Evolutionary conservation across 192 early-diverging fungal genomes (phyloP), one percentile per base, ranked within the genome.

Genomic region (Entomortierella beljakovae): DNA sequence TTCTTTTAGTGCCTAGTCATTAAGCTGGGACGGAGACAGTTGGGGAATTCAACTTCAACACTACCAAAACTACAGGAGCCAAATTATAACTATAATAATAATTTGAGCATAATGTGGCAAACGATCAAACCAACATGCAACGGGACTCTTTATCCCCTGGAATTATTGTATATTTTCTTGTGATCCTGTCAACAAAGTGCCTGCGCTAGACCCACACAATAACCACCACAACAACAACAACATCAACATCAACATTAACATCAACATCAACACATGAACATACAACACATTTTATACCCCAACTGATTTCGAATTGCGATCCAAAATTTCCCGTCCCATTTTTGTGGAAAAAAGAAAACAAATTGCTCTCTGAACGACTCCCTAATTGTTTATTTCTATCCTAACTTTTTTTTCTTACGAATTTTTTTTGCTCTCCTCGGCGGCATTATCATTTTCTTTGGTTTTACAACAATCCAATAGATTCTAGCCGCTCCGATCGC

Each of bases 401-500:
- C 61, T 64, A 57, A 64, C 60, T 38, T 64, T 28, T 37, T n/a
- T 33, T 34, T 59, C 25, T 42, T 29, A n/a, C n/a, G n/a, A 11
- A 46, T 46, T 53, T 46, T 43, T 13, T 65, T 37, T 65, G 11
- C 31, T 54, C 48, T 16, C 20, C 25, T 15, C 18, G 22, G 6
- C 22, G 15, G 22, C 6, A 48, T 22, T 38, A 52, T n/a, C n/a
- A 34, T 37, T 25, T 7, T 42, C 51, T 16, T 51, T 26, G 32
- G 28, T 28, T 22, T 51, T 16, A 40, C 38, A 25, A 25, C 26
- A 15, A 16, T 25, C 11, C 28, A n/a, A 18, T 35, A 76, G 73
- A 76, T 33, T 70, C 82, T 0, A 80, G 84, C 58, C 86, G 89
- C 46, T 83, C 85, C 20, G 89, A 90, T 57, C 84, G 82, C 40